These are phyloP conservation scores for Dendrobium nobile DNA, from an alignment of 106 monocot species.

Conservation along the genomic window DNA sequence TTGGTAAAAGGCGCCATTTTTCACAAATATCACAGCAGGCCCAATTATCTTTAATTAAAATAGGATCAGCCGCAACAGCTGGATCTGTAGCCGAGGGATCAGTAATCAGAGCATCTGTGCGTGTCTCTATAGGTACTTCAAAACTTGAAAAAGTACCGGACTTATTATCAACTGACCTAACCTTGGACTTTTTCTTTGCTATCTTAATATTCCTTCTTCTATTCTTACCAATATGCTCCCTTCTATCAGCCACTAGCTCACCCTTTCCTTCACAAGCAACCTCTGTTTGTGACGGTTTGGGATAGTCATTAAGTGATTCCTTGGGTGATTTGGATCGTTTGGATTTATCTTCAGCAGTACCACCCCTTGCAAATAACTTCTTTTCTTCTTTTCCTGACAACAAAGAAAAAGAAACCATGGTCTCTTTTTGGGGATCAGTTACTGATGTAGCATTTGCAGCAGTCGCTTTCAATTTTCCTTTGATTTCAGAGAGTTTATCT, in stretches of 20 bases:
- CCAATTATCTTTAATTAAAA: not conserved
- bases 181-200: not conserved
- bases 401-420: no score
- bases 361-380: not conserved
- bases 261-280: not conserved
- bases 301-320: not conserved
- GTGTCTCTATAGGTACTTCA: not conserved
- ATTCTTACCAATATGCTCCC: not conserved
- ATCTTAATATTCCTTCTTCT: not conserved
- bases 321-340: not conserved
- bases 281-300: not conserved
- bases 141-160: not conserved
- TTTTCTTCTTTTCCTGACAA: not conserved
- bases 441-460: no score
- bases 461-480: no score
- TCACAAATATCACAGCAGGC: constrained; percentile 3
- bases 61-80: not conserved
- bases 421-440: no score
- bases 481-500: no score
- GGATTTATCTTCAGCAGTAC: not conserved
- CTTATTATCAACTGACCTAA: not conserved
- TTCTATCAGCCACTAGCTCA: not conserved
- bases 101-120: not conserved
- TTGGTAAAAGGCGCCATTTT: constrained; percentile 5
- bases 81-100: not conserved